These are phyloP conservation scores for Aspergillus pseudotamarii DNA, from an alignment of 2,329 filamentous ascomycete genomes.

Conservation along the genomic window DNA sequence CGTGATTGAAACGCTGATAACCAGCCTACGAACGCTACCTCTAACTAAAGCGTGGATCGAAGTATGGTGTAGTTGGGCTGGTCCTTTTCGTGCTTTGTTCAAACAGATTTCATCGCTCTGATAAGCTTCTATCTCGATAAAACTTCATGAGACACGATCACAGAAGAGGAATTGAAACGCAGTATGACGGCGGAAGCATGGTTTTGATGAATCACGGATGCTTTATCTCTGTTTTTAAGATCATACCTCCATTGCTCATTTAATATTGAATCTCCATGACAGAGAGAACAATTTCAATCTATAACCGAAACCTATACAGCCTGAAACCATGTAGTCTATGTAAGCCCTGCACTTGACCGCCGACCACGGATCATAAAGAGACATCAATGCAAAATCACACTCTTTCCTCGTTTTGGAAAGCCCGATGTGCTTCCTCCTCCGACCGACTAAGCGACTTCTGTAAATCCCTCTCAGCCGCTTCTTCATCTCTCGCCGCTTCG, in stretches of 20 bases:
- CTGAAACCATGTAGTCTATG: background rate
- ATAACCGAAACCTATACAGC: background rate
- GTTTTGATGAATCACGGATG: conserved; percentile 4
- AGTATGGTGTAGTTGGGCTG: background rate
- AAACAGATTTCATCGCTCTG: background rate
- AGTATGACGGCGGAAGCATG: conserved; percentile 8
- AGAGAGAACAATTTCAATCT: background rate
- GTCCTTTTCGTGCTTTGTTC: conserved; percentile 14
- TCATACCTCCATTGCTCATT: conserved; percentile 1
- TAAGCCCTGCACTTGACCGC: background rate
- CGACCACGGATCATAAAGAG: background rate
- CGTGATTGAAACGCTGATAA: conserved; percentile 20
- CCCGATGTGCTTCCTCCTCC: conserved; percentile 12
- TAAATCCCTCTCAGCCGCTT: conserved; percentile 33
- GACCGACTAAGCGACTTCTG: conserved; percentile 26
- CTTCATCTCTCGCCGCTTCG: conserved; percentile 33
- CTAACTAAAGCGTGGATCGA: background rate
- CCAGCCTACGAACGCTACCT: conserved; percentile 8
- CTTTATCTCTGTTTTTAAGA: conserved; percentile 6
- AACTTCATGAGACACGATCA: conserved; percentile 10
- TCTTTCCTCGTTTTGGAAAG: conserved; percentile 9
- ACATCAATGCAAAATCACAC: background rate
- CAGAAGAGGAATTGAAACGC: conserved; percentile 1
- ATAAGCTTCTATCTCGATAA: background rate
- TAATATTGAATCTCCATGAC: background rate